Base-by-base conservation (phyloP, 192 early-diverging fungal genomes). In the Coemansia sp. region DNA sequence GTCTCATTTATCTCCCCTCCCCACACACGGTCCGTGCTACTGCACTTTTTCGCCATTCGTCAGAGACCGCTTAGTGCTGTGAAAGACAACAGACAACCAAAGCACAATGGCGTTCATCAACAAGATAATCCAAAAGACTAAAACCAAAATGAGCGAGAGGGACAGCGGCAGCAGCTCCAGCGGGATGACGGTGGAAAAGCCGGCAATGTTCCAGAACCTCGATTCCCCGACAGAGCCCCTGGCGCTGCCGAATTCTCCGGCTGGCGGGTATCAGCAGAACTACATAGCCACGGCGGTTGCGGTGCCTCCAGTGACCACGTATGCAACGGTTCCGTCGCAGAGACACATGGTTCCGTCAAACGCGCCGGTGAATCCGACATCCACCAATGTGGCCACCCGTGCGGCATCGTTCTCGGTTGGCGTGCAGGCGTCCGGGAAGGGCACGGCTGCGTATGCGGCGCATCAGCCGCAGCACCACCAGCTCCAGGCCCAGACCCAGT, bases 41-140 rank as follows among this genome's bases (percentile, higher is more conserved):
- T 41, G 51, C 50, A 19, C 25, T 2, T 58, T 67, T 41, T 40
- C 48, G 60, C 46, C 41, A 32, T 32, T 32, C 32, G 32, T 65
- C 14, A 51, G 45, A 5, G 6, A 44, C 49, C 40, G 6, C 37
- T 22, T 16, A 25, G 17, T 6, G 43, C 45, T 51, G 63, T n/a
- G 4, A 13, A 61, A 8, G 44, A 7, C 44, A 46, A 20, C 43
- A n/a, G 8, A 32, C 14, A 57, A 48, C 12, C 43, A 32, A 32
- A 32, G 32, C 32, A 48, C 14, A 6, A 85, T 85, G 84, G 78
- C 84, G 53, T 85, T 85, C 67, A 81, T 85, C 61, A 85, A 85
- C 71, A 81, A 81, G 67, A 85, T 85, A 58, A 48, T 85, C 45
- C 79, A 85, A 67, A 85, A 85, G 72, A 85, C 84, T 57, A 84